Conservation (phyloP, 192 early-diverging fungal species). For the Backusella liffmaniae region DNA sequence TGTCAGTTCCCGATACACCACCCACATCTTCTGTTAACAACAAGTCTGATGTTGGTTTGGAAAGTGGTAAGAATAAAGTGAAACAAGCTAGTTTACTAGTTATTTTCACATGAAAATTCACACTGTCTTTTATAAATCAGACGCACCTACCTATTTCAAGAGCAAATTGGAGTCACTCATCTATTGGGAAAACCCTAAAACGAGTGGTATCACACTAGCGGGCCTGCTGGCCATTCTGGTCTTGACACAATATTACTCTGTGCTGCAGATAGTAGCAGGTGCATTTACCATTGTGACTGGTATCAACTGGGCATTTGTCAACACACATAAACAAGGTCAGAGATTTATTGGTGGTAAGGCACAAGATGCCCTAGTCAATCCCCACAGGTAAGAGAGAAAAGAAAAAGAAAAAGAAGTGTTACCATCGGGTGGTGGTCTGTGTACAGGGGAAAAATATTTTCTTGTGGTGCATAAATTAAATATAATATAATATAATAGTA, state of each 20-base stretch:
- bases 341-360: slow-evolving; percentile 17
- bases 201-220: slow-evolving; percentile 12
- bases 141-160: slow-evolving; percentile 23
- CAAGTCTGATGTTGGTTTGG: background rate
- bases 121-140: background rate
- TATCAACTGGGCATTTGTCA: slow-evolving; percentile 37
- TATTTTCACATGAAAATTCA: background rate
- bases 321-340: slow-evolving; percentile 22
- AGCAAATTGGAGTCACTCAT: slow-evolving; percentile 21
- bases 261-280: slow-evolving; percentile 26
- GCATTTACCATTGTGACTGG: slow-evolving; percentile 33
- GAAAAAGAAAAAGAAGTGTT: background rate
- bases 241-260: slow-evolving; percentile 33
- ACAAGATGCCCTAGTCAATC: slow-evolving; percentile 14
- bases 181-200: slow-evolving; percentile 31
- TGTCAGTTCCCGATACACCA: background rate
- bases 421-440: background rate
- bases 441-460: background rate
- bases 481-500: background rate
- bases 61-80: background rate
- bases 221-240: slow-evolving; percentile 14
- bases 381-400: slow-evolving; percentile 26
- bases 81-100: background rate
- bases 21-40: background rate
- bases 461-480: background rate